Base-by-base conservation (phyloP, 2,329 filamentous ascomycete genomes). In the Cladophialophora immunda region DNA sequence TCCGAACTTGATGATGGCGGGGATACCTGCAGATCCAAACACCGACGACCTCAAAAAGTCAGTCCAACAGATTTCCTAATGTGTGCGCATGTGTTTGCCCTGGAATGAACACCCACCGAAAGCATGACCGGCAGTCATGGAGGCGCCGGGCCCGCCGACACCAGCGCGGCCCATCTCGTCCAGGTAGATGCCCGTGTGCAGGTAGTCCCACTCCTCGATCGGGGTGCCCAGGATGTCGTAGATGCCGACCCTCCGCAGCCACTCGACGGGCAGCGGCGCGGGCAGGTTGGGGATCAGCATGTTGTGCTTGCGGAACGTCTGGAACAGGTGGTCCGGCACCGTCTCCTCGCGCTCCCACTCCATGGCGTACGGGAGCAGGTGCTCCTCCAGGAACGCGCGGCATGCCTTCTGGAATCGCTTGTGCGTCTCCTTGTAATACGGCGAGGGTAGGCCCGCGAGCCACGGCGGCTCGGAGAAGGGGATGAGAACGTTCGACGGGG, bases 401-500 rank as follows among this genome's bases (percentile, higher is more conserved):
- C 89, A 89, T 69, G 85, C 86, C 75, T 87, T 86, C 76, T 93
- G 90, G 82, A 89, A 92, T 74, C 79, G 81, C 15, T 82, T 81
- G 75, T 93, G 90, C 3, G 87, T 87, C 2, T 85, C 82, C 27
- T 85, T 89, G 80, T 91, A 91, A 80, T 92, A 91, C 13, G 90
- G 87, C 0, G 89, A 91, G 0, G 90, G 91, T 2, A 92, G 81
- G 60, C 90, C 90, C 72, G 82, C 83, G 55, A 93, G 83, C 80
- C 89, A 93, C 1, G 90, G 85, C 1, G 91, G 91, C 73, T 93
- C 91, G 4, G 89, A 88, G 79, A 93, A 92, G 58, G 91, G 91
- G 29, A 91, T 76, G 32, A 64, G 59, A n/a, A 55, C 8, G 41
- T 47, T 47, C 5, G 5, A 56, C 22, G 7, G 7, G 6, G 36